phyloP scores from a whole-genome alignment of 371 early-diverging fungal genomes.

The Mortierella sp. region DNA sequence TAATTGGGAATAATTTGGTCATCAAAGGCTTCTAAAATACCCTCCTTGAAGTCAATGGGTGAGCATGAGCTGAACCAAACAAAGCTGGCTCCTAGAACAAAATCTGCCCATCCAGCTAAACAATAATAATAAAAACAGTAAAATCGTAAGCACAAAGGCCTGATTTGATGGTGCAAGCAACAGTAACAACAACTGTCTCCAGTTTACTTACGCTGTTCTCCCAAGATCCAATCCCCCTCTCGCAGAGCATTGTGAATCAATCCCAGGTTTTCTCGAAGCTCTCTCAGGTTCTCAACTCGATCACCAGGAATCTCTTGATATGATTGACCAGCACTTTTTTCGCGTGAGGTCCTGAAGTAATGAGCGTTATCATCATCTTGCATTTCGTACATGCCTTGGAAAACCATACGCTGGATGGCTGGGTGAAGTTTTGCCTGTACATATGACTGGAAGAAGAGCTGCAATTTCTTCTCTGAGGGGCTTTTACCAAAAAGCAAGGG shows the following conservation, averaged over 20 bases:
- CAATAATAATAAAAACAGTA: not conserved
- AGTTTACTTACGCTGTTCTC: conserved; percentile 36
- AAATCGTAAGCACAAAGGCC: not conserved
- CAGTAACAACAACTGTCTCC: not conserved
- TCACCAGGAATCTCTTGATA: conserved; percentile 37
- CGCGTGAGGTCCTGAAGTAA: conserved; percentile 48
- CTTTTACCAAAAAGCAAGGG: conserved; percentile 43
- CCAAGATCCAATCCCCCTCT: conserved; percentile 37
- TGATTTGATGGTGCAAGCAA: not conserved
- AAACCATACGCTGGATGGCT: conserved; percentile 46
- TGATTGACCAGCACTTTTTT: conserved; percentile 38
- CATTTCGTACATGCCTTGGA: conserved; percentile 42
- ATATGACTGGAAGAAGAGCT: conserved; percentile 50
- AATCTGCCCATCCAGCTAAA: conserved; percentile 52
- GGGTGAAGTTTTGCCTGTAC: conserved; percentile 49
- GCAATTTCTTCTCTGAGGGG: conserved; percentile 47
- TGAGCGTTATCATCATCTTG: conserved; percentile 41
- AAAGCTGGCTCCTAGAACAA: conserved; percentile 43
- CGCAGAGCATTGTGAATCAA: conserved; percentile 30
- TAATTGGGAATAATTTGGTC: conserved; percentile 42
- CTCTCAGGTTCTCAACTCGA: conserved; percentile 23
- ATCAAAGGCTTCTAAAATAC: conserved; percentile 42
- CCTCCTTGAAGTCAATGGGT: conserved; percentile 50
- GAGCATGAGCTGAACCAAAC: conserved; percentile 49
- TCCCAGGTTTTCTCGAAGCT: conserved; percentile 33